Evolutionary conservation across 2,329 filamentous ascomycete genomes (phyloP).

Genomic region (Scleromitrula shiraiana): DNA sequence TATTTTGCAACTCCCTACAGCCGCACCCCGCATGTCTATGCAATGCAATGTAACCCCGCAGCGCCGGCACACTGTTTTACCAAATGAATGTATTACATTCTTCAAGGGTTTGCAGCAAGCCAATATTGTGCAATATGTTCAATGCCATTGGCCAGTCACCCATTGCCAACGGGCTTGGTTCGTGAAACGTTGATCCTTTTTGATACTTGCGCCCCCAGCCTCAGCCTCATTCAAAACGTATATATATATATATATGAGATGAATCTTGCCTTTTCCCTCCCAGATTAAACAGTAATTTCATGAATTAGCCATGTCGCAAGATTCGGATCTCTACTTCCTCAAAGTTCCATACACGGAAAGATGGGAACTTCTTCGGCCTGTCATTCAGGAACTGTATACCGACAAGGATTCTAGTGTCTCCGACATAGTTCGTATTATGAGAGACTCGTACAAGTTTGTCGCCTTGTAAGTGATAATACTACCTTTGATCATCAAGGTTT

Average conservation of each 20-base stretch:
- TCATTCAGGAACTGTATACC: neutral
- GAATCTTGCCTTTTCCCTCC: neutral
- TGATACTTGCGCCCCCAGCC: neutral
- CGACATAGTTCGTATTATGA: neutral
- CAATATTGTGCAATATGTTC: neutral
- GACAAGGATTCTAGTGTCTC: neutral
- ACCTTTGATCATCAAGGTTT: neutral
- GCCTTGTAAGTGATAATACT: neutral
- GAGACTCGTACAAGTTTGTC: neutral
- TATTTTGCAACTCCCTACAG: too few relatives aligned
- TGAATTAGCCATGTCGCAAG: neutral
- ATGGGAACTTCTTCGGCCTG: neutral
- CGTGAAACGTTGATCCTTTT: neutral
- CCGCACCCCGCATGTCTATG: too few relatives aligned
- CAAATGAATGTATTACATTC: neutral
- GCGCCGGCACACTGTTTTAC: neutral
- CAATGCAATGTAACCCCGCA: too few relatives aligned
- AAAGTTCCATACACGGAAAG: neutral
- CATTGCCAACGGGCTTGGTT: neutral
- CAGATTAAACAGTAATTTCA: neutral
- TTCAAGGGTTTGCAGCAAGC: neutral
- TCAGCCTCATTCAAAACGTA: neutral
- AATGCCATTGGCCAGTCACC: neutral
- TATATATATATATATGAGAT: neutral
- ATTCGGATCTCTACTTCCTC: neutral